Evolutionary conservation across 805 yeast species (phyloP).

Genomic region (Huiozyma naganishii): DNA sequence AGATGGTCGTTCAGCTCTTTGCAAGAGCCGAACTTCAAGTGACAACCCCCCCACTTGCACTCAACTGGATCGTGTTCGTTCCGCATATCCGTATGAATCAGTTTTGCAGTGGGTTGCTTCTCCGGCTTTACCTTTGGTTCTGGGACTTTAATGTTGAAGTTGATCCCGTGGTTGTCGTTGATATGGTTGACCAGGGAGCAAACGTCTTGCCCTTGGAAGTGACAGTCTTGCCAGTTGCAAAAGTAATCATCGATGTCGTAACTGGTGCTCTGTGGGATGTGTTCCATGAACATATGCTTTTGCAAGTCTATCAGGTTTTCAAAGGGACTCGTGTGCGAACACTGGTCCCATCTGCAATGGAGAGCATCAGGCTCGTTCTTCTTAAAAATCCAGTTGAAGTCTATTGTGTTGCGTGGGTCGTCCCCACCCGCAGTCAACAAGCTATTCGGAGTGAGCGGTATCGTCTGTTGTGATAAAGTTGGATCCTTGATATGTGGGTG

Average conservation of each 20-base stretch:
- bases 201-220: constrained; percentile 42
- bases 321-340: constrained; percentile 31
- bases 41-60: constrained; percentile 37
- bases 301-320: constrained; percentile 34
- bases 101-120: neutral
- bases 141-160: constrained; percentile 21
- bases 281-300: constrained; percentile 43
- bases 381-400: constrained; percentile 36
- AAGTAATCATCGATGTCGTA: neutral
- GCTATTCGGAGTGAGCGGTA: neutral
- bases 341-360: constrained; percentile 62
- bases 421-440: neutral
- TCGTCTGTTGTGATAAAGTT: neutral
- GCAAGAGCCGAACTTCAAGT: constrained; percentile 36
- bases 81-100: no score
- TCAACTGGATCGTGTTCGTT: neutral
- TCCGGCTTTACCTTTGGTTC: constrained; percentile 4
- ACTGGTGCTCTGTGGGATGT: constrained; percentile 23
- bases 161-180: constrained; percentile 35
- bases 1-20: constrained; percentile 66
- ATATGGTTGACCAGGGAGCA: constrained; percentile 50
- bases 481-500: constrained; percentile 21
- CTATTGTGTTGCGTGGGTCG: constrained; percentile 16
- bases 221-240: constrained; percentile 76
- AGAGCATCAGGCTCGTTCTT: constrained; percentile 18